phyloP scores from a whole-genome alignment of 2,329 filamentous ascomycete genomes.

The Sporothrix globosa region DNA sequence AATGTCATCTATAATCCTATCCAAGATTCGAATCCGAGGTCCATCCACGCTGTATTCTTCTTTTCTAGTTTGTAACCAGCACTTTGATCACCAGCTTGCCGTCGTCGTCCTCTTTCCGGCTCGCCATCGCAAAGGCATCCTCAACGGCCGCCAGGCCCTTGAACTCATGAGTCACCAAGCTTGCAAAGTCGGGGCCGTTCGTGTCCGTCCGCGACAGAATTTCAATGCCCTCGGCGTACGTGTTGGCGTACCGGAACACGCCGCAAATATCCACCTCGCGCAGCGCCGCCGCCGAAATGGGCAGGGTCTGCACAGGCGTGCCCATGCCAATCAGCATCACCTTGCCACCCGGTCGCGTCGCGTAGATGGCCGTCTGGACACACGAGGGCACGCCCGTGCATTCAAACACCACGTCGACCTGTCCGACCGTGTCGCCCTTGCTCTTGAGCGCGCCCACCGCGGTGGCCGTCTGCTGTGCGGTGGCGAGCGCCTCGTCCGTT shows the following conservation, averaged over 20 bases:
- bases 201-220: constrained; percentile 50
- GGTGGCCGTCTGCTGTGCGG: constrained; percentile 47
- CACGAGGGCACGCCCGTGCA: constrained; percentile 49
- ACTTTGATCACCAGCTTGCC: constrained; percentile 77
- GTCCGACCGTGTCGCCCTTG: constrained; percentile 21
- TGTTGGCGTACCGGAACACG: constrained; percentile 75
- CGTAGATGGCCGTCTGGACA: constrained; percentile 73
- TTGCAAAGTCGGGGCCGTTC: constrained; percentile 65
- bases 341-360: constrained; percentile 68
- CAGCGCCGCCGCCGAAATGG: constrained; percentile 68
- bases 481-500: constrained; percentile 57
- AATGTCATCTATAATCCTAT: neutral
- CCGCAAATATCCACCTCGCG: constrained; percentile 73
- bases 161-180: constrained; percentile 72
- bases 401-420: constrained; percentile 34
- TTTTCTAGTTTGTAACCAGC: constrained; percentile 48
- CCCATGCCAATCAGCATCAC: constrained; percentile 75
- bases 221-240: constrained; percentile 63
- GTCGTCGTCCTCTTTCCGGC: constrained; percentile 67
- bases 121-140: constrained; percentile 74
- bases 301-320: constrained; percentile 68
- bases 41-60: neutral
- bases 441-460: neutral
- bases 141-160: constrained; percentile 64
- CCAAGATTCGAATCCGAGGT: neutral